phyloP scores from a whole-genome alignment of 2,329 filamentous ascomycete species.

The Fusarium fracticaudum region DNA sequence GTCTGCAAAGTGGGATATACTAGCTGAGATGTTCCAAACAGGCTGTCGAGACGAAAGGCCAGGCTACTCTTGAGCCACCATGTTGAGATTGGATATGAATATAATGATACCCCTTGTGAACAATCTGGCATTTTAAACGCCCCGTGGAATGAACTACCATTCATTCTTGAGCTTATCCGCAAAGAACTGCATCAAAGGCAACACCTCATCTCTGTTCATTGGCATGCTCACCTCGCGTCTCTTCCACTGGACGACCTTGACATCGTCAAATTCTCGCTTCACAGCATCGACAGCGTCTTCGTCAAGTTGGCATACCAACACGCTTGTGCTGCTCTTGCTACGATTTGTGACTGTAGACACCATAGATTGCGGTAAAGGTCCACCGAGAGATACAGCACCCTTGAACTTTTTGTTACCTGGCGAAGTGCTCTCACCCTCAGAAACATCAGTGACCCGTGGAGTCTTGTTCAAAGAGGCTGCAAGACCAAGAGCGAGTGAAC shows the following conservation, averaged over 20 bases:
- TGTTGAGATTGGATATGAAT: conserved; percentile 21
- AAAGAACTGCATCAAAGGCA: conserved; percentile 89
- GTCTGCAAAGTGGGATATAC: conserved; percentile 76
- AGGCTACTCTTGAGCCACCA: conserved; percentile 16
- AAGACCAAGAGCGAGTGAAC: conserved; percentile 67
- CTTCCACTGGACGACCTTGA: conserved; percentile 75
- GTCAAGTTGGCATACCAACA: conserved; percentile 69
- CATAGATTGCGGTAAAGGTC: conserved; percentile 63
- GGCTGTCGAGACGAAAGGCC: conserved; percentile 41
- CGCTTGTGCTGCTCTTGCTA: conserved; percentile 69
- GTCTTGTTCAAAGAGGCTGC: conserved; percentile 56
- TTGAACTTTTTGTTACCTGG: conserved; percentile 49
- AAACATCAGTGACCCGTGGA: conserved; percentile 49
- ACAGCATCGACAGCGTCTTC: conserved; percentile 71
- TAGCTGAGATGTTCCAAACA: conserved; percentile 81
- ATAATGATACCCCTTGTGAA: conserved; percentile 39
- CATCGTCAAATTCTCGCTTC: conserved; percentile 72
- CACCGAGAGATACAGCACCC: conserved; percentile 72
- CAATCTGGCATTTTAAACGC: background rate
- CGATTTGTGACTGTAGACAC: conserved; percentile 55
- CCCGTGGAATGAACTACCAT: background rate
- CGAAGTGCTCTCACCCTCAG: conserved; percentile 22
- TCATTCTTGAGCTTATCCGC: conserved; percentile 65
- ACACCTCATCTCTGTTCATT: conserved; percentile 82
- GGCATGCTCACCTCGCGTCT: conserved; percentile 84